Conservation (phyloP, 768 basidiomycete species). For the Glaciozyma martinii region DNA sequence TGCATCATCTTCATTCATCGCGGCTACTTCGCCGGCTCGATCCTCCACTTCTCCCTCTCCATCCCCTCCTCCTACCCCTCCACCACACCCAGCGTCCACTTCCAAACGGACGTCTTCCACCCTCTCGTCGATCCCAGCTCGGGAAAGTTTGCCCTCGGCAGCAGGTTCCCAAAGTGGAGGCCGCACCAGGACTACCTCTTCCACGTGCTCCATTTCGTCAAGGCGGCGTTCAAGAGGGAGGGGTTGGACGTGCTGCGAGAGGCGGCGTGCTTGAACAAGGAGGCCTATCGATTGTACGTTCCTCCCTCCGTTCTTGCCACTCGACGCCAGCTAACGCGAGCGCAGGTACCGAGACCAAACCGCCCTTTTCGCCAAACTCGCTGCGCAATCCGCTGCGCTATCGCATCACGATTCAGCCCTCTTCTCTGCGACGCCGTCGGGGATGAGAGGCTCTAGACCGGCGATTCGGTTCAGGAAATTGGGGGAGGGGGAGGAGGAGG, state of each 20-base stretch:
- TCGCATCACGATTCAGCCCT: constrained; percentile 8
- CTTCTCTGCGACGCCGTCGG: neutral
- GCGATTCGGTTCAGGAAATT: constrained; percentile 7
- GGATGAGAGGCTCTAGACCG: neutral
- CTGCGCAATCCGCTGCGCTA: constrained; percentile 19
- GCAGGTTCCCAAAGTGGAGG: constrained; percentile 20
- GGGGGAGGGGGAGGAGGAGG: constrained; percentile 5
- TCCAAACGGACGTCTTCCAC: constrained; percentile 22
- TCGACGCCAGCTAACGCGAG: neutral
- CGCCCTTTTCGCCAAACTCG: constrained; percentile 19
- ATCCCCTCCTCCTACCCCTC: constrained; percentile 20
- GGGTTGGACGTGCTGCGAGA: constrained; percentile 18
- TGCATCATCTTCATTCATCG: no score
- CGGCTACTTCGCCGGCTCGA: constrained; percentile 8
- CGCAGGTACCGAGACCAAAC: constrained; percentile 25
- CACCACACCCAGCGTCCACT: neutral
- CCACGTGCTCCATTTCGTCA: constrained; percentile 20
- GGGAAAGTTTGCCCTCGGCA: constrained; percentile 9
- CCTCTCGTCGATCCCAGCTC: constrained; percentile 27
- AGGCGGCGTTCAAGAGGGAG: constrained; percentile 18
- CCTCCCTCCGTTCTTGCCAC: neutral
- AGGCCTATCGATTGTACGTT: constrained; percentile 23
- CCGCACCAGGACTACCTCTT: constrained; percentile 19
- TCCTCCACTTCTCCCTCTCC: constrained; percentile 21
- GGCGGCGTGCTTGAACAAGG: constrained; percentile 10